Percentiles rank a stretch among this genome's conserved stretches.
Evolutionary conservation across 1,284 basidiomycete genomes (phyloP).

Genomic region (Apiotrichum mycotoxinovorans): DNA sequence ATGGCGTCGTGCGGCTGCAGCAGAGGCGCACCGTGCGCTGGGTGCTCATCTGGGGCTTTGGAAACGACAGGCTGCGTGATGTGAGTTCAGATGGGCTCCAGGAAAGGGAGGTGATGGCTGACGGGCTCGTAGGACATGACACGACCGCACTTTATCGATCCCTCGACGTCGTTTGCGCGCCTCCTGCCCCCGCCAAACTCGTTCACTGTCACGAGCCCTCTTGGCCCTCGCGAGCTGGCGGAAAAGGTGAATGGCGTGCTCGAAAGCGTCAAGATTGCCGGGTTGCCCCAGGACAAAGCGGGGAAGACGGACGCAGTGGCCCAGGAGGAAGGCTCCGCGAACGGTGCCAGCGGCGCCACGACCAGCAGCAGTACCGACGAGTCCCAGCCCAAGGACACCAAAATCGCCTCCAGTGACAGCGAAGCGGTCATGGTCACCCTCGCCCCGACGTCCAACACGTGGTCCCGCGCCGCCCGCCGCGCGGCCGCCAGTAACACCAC

Average conservation of each 20-base stretch:
- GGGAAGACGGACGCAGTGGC: not conserved
- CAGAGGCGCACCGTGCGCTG: slow-evolving; percentile 85
- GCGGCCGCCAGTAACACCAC: slow-evolving; percentile 32
- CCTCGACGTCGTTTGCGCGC: slow-evolving; percentile 55
- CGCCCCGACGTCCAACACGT: slow-evolving; percentile 59
- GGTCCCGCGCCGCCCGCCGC: slow-evolving; percentile 65
- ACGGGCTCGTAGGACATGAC: slow-evolving; percentile 23
- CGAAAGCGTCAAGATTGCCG: not conserved
- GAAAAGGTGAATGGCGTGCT: slow-evolving; percentile 21
- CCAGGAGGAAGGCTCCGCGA: not conserved
- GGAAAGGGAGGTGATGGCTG: not conserved
- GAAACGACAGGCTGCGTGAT: slow-evolving; percentile 63
- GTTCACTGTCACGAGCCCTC: slow-evolving; percentile 8
- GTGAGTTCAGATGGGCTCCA: slow-evolving; percentile 54
- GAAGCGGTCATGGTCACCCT: slow-evolving; percentile 52
- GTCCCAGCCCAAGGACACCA: too few relatives aligned
- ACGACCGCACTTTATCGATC: slow-evolving; percentile 39
- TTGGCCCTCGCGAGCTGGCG: slow-evolving; percentile 36
- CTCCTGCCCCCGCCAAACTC: slow-evolving; percentile 52
- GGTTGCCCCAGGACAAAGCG: not conserved
- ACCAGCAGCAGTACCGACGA: too few relatives aligned
- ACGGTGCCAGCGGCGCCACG: too few relatives aligned
- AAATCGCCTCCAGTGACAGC: not conserved
- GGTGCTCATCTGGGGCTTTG: slow-evolving; percentile 82
- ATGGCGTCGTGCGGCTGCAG: slow-evolving; percentile 72